Percentiles rank a stretch among this genome's conserved stretches.
Evolutionary conservation across 2,329 filamentous ascomycete genomes (phyloP).

Genomic region (Mycosphaerella arachidis): DNA sequence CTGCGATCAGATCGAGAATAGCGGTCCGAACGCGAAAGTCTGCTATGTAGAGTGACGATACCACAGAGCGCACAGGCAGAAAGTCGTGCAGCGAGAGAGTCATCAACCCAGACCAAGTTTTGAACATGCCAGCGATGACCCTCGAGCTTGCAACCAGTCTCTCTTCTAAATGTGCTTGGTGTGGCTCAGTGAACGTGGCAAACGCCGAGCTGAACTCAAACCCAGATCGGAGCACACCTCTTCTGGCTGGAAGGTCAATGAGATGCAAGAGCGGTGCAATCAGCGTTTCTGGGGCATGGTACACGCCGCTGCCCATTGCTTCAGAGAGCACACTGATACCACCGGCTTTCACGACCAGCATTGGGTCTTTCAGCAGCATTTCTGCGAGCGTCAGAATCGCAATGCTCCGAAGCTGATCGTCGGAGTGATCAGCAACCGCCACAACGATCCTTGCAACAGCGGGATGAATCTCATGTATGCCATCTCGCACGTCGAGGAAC

Average conservation of each 20-base stretch:
- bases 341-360: constrained; percentile 73
- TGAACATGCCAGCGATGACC: constrained; percentile 85
- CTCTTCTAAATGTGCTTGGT: constrained; percentile 54
- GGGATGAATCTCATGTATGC: constrained; percentile 79
- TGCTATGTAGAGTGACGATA: constrained; percentile 60
- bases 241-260: constrained; percentile 74
- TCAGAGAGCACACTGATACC: constrained; percentile 87
- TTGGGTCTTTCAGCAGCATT: constrained; percentile 80
- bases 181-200: constrained; percentile 84
- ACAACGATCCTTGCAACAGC: constrained; percentile 85
- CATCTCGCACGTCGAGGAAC: constrained; percentile 92
- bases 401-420: constrained; percentile 83
- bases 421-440: constrained; percentile 78
- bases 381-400: constrained; percentile 91
- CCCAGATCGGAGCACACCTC: constrained; percentile 79
- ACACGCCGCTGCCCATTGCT: constrained; percentile 81
- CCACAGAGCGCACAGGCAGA: constrained; percentile 73
- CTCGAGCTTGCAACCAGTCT: constrained; percentile 80
- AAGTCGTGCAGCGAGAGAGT: constrained; percentile 84
- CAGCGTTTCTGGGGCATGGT: constrained; percentile 87
- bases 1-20: constrained; percentile 82
- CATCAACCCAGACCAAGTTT: constrained; percentile 90
- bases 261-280: constrained; percentile 84
- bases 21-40: constrained; percentile 61
- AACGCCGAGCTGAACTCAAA: constrained; percentile 84